Evolutionary conservation across 306 rosid species (phyloP).

Genomic region (Gynostemma pentaphyllum): DNA sequence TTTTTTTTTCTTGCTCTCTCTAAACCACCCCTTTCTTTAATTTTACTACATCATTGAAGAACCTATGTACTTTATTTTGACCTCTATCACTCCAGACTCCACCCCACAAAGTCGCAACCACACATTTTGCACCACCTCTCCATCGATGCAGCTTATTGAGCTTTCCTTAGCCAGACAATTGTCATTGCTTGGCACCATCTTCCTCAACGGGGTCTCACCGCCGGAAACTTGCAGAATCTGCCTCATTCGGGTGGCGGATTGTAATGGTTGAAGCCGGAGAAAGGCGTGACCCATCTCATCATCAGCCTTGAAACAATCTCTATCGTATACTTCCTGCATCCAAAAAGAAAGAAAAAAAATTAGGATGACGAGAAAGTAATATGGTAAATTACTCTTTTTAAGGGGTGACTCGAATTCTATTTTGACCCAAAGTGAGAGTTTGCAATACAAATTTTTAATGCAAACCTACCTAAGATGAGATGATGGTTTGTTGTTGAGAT

Average conservation of each 20-base stretch:
- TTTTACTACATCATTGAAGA: neutral
- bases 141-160: conserved; percentile 54
- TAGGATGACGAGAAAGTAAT: too few species aligned
- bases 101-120: conserved; percentile 81
- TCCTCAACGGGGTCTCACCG: conserved; percentile 62
- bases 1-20: too few species aligned
- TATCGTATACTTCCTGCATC: conserved; percentile 82
- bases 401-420: too few species aligned
- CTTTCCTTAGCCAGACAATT: conserved; percentile 69
- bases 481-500: too few species aligned
- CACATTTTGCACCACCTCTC: conserved; percentile 68
- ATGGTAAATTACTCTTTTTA: too few species aligned
- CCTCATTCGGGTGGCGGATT: conserved; percentile 67
- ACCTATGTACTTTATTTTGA: conserved; percentile 37
- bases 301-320: conserved; percentile 75
- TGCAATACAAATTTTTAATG: too few species aligned
- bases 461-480: too few species aligned
- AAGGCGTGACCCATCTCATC: conserved; percentile 89
- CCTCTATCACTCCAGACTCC: conserved; percentile 72
- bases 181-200: conserved; percentile 60
- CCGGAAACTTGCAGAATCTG: conserved; percentile 44
- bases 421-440: too few species aligned
- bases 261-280: conserved; percentile 69
- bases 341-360: too few species aligned
- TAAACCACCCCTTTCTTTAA: too few species aligned